A percentile compares a stretch with the other conserved stretches of the same genome.
These are phyloP conservation scores for Exobasidium rhododendri DNA, from an alignment of 1,284 basidiomycete genomes.

Conservation along the genomic window DNA sequence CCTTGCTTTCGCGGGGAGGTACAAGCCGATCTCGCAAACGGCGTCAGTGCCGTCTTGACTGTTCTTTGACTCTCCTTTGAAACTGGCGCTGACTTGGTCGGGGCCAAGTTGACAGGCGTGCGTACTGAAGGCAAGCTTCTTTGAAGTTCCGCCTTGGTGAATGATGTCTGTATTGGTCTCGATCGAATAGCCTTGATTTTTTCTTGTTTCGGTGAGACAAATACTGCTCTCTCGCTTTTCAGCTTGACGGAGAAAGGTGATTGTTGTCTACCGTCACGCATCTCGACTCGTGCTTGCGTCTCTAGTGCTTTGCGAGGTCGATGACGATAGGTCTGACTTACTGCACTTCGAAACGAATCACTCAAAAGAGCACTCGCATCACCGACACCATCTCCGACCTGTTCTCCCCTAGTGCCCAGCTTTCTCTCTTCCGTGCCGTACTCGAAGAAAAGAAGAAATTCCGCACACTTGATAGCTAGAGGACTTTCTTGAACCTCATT, in stretches of 20 bases:
- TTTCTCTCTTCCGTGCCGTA: not conserved
- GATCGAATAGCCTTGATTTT: not conserved
- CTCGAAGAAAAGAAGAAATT: constrained; percentile 5
- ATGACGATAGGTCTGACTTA: not conserved
- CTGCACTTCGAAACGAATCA: not conserved
- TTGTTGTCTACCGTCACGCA: not conserved
- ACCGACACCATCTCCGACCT: not conserved
- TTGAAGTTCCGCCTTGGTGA: not conserved
- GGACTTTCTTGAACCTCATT: constrained; percentile 1
- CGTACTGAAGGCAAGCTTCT: not conserved
- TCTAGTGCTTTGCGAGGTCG: too few relatives aligned
- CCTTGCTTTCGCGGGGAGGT: not conserved
- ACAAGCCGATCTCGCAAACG: not conserved
- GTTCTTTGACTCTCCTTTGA: not conserved
- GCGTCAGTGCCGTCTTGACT: not conserved
- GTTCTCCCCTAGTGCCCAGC: too few relatives aligned
- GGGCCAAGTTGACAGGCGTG: not conserved
- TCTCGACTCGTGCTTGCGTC: not conserved
- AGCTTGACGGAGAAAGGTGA: not conserved
- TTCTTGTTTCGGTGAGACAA: not conserved
- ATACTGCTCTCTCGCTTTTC: not conserved
- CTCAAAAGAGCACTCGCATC: not conserved
- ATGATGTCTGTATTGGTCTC: not conserved
- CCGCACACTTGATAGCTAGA: constrained; percentile 3
- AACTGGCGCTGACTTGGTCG: not conserved